Evolutionary conservation across 306 rosid genomes (phyloP), one percentile per base, ranked within the genome.

Genomic region (Canavalia ensiformis): DNA sequence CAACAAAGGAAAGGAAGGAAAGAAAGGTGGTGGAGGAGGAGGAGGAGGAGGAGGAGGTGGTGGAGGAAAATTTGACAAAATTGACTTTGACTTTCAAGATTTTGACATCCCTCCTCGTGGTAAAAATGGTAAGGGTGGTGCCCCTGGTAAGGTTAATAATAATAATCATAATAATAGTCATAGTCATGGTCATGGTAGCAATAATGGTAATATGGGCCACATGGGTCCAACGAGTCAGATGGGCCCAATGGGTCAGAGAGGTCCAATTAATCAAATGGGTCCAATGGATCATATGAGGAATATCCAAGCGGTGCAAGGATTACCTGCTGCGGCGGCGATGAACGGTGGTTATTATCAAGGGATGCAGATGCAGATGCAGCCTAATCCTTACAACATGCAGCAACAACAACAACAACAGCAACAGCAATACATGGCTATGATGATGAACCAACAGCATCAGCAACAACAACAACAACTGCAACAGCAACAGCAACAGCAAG

Each of bases 371-470:
- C 89, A 73, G 7, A 85, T 88, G 90, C 90, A 90, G 35, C 85
- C 81, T 9, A 44, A 80, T 56, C 82, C 84, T 6, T 88, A 88
- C 11, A 89, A 85, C 71, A 84, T 85, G 0, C 94, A 88, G n/a
- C 83, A 59, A 45, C 92, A 82, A 12, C 98, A 91, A 9, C 44
- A 41, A 13, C 71, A 88, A 0, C 81, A 75, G 1, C 90, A 75
- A 30, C 84, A 79, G 5, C 98, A 94, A 33, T 95, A 91, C 84
- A 75, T 95, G 97, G 96, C 97, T 2, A 90, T 92, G 94, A 69
- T 95, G 98, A 89, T 93, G 98, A 86, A 88, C 39, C 97, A 93
- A 62, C 99, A 93, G 11, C 85, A 88, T 0, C 78, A 63, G 0
- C 90, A 76, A 6, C 98, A 76, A 1, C 88, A 90, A 8, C 86